Evolutionary conservation across 2,329 filamentous ascomycete genomes (phyloP).

Genomic region (Claviceps maximensis): DNA sequence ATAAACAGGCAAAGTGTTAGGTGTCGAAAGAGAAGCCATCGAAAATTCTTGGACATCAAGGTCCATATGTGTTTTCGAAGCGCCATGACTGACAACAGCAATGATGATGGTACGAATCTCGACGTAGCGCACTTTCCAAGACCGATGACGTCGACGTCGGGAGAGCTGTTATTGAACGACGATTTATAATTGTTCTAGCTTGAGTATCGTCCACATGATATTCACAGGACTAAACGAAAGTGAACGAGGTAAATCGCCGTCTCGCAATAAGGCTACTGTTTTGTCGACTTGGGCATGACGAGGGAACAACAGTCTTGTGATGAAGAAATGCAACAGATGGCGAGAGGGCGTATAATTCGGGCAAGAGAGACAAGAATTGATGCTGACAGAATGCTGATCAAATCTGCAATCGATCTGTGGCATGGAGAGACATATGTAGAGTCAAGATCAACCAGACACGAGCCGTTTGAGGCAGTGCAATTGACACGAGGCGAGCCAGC

Average conservation of each 20-base stretch:
- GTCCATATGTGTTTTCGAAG: slow-evolving; percentile 46
- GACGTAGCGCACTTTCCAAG: too few relatives aligned
- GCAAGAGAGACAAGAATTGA: background rate
- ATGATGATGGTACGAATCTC: background rate
- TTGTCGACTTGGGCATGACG: background rate
- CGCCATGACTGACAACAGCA: slow-evolving; percentile 26
- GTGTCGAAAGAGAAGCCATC: slow-evolving; percentile 44
- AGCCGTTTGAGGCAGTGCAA: background rate
- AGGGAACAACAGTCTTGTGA: background rate
- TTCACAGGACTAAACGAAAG: background rate
- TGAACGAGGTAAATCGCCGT: background rate
- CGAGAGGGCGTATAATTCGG: background rate
- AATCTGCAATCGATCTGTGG: background rate
- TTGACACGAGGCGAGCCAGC: too few relatives aligned
- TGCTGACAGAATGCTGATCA: background rate
- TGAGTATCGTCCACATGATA: background rate
- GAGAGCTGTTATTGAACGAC: background rate
- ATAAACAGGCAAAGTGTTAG: slow-evolving; percentile 37
- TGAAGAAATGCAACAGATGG: background rate
- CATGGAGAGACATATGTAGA: background rate
- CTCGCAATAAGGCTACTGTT: background rate
- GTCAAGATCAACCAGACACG: background rate
- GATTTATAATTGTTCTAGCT: background rate
- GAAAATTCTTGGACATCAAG: slow-evolving; percentile 48
- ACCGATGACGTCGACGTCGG: background rate